A percentile compares a stretch with the other conserved stretches of the same genome.
phyloP scores from a whole-genome alignment of 805 yeast species.

The Suhomyces pyralidae region DNA sequence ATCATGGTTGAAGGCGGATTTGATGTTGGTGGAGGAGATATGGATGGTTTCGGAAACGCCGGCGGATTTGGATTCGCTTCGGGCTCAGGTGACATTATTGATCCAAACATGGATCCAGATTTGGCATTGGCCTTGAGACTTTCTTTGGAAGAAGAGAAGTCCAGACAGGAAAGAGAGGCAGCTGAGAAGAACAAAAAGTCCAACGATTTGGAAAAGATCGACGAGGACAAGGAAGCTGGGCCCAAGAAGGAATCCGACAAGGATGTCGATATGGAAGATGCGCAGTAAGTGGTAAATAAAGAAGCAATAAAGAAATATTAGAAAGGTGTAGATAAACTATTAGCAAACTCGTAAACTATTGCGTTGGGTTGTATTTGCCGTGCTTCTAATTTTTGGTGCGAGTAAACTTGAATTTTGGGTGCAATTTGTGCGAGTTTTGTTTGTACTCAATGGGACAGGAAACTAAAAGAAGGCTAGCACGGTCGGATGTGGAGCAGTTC shows the following conservation, averaged over 20 bases:
- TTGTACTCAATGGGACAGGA: neutral
- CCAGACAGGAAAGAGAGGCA: conserved; percentile 79
- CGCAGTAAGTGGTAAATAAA: conserved; percentile 1
- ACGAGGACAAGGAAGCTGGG: conserved; percentile 22
- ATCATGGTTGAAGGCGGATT: conserved; percentile 67
- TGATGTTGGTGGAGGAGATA: conserved; percentile 43
- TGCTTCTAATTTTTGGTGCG: neutral
- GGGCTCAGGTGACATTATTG: conserved; percentile 45
- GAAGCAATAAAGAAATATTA: neutral
- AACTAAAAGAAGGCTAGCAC: neutral
- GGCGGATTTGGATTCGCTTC: conserved; percentile 24
- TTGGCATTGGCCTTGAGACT: conserved; percentile 92
- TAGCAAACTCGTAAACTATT: too few relatives aligned
- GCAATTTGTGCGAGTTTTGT: neutral
- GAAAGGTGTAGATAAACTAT: neutral
- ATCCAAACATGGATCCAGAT: conserved; percentile 94
- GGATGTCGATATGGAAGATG: conserved; percentile 10
- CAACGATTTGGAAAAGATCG: conserved; percentile 31
- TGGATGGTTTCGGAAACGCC: conserved; percentile 41
- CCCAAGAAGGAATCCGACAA: conserved; percentile 19
- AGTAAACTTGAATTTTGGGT: neutral
- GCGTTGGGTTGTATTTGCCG: neutral
- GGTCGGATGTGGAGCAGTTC: neutral
- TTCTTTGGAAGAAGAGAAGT: conserved; percentile 91
- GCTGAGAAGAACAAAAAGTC: conserved; percentile 28